These are phyloP conservation scores for Colletotrichum sp. DNA, from an alignment of 2,329 filamentous ascomycete genomes.

Conservation along the genomic window DNA sequence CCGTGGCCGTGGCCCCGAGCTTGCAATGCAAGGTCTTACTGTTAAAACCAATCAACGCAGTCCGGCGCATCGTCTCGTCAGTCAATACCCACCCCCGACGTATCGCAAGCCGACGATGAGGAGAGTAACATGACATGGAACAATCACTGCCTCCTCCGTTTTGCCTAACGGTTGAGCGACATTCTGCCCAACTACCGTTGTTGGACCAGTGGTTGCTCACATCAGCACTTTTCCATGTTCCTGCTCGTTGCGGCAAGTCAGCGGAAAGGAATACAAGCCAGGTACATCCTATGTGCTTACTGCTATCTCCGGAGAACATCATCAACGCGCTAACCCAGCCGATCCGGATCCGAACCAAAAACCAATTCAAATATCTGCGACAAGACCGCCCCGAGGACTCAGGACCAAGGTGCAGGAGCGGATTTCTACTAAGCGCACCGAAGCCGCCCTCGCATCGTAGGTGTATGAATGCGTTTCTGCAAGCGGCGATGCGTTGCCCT, in stretches of 20 bases:
- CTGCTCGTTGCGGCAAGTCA: not conserved
- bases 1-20: conserved; percentile 10
- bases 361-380: not conserved
- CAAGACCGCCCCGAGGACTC: not conserved
- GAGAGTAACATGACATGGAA: not conserved
- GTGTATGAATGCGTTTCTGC: conserved; percentile 4
- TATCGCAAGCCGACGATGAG: not conserved
- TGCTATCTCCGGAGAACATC: not conserved
- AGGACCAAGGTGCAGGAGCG: not conserved
- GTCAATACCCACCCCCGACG: not conserved
- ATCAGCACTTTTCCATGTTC: not conserved
- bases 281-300: not conserved
- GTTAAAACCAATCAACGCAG: conserved; percentile 5
- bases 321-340: not conserved
- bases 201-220: not conserved
- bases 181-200: not conserved
- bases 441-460: not conserved
- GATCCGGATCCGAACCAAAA: conserved; percentile 8
- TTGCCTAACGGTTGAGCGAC: not conserved
- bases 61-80: conserved; percentile 2
- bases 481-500: not conserved
- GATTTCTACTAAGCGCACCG: not conserved
- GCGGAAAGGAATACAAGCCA: not conserved
- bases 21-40: conserved; percentile 13
- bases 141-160: not conserved